These are phyloP conservation scores for Whalleya microplaca DNA, from an alignment of 2,329 filamentous ascomycete genomes.

Conservation along the genomic window DNA sequence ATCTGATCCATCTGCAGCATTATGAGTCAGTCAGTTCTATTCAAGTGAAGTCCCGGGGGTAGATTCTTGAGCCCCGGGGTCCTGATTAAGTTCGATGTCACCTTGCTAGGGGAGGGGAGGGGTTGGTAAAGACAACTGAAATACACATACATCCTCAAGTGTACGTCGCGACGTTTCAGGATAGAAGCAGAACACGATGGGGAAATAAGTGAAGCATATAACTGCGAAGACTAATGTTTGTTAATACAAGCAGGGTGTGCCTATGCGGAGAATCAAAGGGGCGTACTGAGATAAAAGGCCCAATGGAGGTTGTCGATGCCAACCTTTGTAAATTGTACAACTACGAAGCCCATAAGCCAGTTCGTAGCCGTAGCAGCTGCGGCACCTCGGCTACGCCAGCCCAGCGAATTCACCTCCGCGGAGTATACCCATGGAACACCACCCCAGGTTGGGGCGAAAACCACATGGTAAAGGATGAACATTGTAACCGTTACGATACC, in stretches of 20 bases:
- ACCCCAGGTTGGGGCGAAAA: slow-evolving; percentile 45
- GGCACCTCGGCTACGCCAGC: slow-evolving; percentile 46
- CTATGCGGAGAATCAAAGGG: not conserved
- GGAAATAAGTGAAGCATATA: slow-evolving; percentile 34
- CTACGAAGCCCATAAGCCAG: slow-evolving; percentile 48
- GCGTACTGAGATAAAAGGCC: slow-evolving; percentile 47
- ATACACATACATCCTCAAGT: slow-evolving; percentile 51
- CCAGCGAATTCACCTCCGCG: slow-evolving; percentile 47
- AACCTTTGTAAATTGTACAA: slow-evolving; percentile 49
- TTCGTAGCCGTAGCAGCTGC: slow-evolving; percentile 50
- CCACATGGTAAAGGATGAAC: slow-evolving; percentile 48
- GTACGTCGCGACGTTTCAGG: slow-evolving; percentile 50
- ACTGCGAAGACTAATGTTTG: slow-evolving; percentile 31
- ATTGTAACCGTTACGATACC: slow-evolving; percentile 46
- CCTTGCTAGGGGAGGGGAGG: not conserved
- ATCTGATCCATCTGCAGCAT: slow-evolving; percentile 23
- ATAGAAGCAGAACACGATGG: slow-evolving; percentile 49
- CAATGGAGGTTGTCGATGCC: slow-evolving; percentile 46
- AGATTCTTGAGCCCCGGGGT: not conserved
- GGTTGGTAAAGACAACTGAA: not conserved
- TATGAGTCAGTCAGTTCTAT: not conserved
- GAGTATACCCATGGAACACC: slow-evolving; percentile 44
- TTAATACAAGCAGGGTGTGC: slow-evolving; percentile 1
- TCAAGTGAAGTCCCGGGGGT: not conserved
- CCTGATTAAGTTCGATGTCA: not conserved